Evolutionary conservation across 2,329 filamentous ascomycete species (phyloP).

Genomic region (Claviceps lovelessii): DNA sequence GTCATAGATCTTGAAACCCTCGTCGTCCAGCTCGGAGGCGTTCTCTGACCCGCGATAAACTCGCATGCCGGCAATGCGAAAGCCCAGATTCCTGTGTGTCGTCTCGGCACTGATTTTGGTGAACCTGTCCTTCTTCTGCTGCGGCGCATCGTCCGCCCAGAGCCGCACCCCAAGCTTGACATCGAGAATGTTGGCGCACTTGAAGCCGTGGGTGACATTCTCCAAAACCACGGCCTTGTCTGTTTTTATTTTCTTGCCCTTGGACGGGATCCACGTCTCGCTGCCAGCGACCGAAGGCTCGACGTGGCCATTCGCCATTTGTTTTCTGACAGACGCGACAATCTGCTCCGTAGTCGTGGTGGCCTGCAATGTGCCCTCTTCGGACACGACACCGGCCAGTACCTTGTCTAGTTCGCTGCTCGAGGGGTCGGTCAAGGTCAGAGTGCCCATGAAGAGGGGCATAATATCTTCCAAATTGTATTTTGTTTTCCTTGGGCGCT

Average conservation of each 20-base stretch:
- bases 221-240: constrained; percentile 71
- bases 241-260: constrained; percentile 52
- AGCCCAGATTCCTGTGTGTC: constrained; percentile 45
- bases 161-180: constrained; percentile 78
- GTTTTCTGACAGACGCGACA: constrained; percentile 18
- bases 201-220: constrained; percentile 70
- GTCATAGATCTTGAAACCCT: constrained; percentile 45
- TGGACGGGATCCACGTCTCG: constrained; percentile 33
- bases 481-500: constrained; percentile 34
- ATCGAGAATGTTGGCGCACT: constrained; percentile 77
- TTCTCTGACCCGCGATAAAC: constrained; percentile 44
- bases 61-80: constrained; percentile 52
- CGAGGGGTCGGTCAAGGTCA: constrained; percentile 49
- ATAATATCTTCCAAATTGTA: constrained; percentile 61
- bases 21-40: constrained; percentile 33
- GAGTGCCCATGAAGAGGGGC: constrained; percentile 69
- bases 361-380: constrained; percentile 18
- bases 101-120: constrained; percentile 44
- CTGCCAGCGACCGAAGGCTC: constrained; percentile 8
- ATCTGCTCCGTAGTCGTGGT: constrained; percentile 20
- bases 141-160: constrained; percentile 62
- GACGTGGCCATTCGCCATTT: constrained; percentile 13
- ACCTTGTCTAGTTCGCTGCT: constrained; percentile 34
- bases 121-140: constrained; percentile 45
- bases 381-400: constrained; percentile 29